Conservation (phyloP, 495 filamentous ascomycete genomes). For the Talaromyces trachyspermus region DNA sequence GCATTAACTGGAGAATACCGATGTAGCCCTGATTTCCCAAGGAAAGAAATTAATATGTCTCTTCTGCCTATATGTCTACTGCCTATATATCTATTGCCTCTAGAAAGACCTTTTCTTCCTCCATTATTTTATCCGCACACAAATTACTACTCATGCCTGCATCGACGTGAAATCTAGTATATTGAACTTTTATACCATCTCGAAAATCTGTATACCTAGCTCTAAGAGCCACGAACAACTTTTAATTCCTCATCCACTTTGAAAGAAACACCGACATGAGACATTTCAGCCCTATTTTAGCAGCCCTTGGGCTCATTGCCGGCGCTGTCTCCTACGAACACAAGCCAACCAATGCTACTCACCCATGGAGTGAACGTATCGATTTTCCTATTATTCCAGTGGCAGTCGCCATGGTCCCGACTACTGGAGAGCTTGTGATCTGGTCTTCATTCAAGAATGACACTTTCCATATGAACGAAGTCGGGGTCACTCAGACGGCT, state of each 20-base stretch:
- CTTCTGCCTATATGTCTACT: too few species aligned
- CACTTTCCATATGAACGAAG: slow-evolving; percentile 16
- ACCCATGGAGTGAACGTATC: slow-evolving; percentile 15
- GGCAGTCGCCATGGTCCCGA: slow-evolving; percentile 26
- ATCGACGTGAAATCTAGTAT: too few species aligned
- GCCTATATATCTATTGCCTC: too few species aligned
- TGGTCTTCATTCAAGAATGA: slow-evolving; percentile 36
- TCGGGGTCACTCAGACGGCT: slow-evolving; percentile 16
- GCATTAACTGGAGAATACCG: too few species aligned
- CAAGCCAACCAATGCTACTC: background rate
- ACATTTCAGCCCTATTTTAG: background rate
- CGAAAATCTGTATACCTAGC: too few species aligned
- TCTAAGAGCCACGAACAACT: background rate
- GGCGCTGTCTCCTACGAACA: slow-evolving; percentile 1
- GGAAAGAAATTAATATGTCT: too few species aligned
- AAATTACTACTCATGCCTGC: background rate
- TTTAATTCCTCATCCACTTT: background rate
- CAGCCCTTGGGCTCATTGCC: background rate
- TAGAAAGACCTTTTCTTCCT: too few species aligned
- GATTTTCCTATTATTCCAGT: slow-evolving; percentile 47
- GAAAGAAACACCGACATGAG: too few species aligned
- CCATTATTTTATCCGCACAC: too few species aligned
- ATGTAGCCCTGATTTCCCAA: too few species aligned
- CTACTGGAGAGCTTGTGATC: slow-evolving; percentile 30
- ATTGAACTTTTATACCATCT: too few species aligned